These are phyloP conservation scores for Phytophthora cryptogea DNA, from an alignment of 352 stramenopile species.

Conservation along the genomic window DNA sequence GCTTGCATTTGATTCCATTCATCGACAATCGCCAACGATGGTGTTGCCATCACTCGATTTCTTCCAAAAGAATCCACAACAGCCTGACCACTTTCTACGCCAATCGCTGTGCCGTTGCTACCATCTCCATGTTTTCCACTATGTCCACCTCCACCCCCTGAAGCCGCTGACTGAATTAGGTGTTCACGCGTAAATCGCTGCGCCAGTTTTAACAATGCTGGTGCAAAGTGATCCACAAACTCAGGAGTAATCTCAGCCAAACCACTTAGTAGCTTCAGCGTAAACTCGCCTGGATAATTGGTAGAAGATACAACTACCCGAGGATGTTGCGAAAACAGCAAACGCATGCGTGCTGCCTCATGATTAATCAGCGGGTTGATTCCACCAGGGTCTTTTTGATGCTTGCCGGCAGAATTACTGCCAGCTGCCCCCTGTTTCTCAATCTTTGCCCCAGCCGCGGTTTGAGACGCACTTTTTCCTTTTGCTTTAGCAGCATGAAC, in stretches of 20 bases:
- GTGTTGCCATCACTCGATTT: conserved; percentile 89
- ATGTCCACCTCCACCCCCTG: conserved; percentile 17
- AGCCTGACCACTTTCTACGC: conserved; percentile 43
- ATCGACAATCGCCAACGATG: conserved; percentile 80
- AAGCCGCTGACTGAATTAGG: conserved; percentile 57
- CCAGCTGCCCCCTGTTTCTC: conserved; percentile 30
- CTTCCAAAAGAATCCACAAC: conserved; percentile 76
- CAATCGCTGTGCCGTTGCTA: conserved; percentile 36
- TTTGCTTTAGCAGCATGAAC: conserved; percentile 41
- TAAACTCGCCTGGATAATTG: conserved; percentile 71
- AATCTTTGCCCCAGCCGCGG: conserved; percentile 23
- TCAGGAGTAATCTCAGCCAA: conserved; percentile 63
- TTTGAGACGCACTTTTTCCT: conserved; percentile 38
- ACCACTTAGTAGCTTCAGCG: conserved; percentile 66
- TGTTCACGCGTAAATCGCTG: conserved; percentile 87
- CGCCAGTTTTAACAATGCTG: conserved; percentile 79
- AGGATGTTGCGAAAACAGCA: conserved; percentile 55
- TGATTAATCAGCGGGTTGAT: conserved; percentile 57
- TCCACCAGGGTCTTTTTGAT: conserved; percentile 43
- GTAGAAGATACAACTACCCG: conserved; percentile 42
- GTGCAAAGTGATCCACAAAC: conserved; percentile 81
- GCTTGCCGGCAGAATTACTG: conserved; percentile 34
- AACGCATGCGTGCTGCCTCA: conserved; percentile 59
- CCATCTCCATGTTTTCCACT: conserved; percentile 27
- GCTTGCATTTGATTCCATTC: conserved; percentile 81